These are phyloP conservation scores for Thyridium curvatum DNA, from an alignment of 2,329 filamentous ascomycete species.

Conservation along the genomic window DNA sequence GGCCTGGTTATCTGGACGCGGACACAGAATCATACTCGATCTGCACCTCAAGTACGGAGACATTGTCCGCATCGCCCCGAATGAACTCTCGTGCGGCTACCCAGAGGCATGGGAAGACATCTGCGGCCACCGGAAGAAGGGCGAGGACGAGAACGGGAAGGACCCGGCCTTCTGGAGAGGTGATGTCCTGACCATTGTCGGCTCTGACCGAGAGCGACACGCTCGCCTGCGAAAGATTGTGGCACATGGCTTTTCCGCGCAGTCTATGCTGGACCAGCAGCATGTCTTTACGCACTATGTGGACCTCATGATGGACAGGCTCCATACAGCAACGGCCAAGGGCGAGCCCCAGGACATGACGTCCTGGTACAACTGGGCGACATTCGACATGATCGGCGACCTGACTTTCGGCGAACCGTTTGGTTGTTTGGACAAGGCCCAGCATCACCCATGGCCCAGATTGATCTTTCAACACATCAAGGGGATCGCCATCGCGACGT, in stretches of 20 bases:
- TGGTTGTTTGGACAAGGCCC: conserved; percentile 19
- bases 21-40: background rate
- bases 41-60: conserved; percentile 52
- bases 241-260: too few relatives aligned
- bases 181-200: too few relatives aligned
- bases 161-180: too few relatives aligned
- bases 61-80: conserved; percentile 49
- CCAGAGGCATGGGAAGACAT: conserved; percentile 53
- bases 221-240: background rate
- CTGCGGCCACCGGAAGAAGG: conserved; percentile 54
- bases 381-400: conserved; percentile 3
- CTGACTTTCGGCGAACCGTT: conserved; percentile 8
- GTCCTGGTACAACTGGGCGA: too few relatives aligned
- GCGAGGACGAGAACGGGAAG: conserved; percentile 54
- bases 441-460: conserved; percentile 17
- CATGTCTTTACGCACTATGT: background rate
- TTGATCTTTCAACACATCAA: conserved; percentile 16
- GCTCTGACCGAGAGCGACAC: conserved; percentile 8
- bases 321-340: too few relatives aligned
- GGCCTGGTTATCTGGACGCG: background rate
- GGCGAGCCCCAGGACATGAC: too few relatives aligned
- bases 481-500: too few relatives aligned
- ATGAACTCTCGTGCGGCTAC: conserved; percentile 54
- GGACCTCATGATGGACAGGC: too few relatives aligned
- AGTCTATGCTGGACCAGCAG: background rate